phyloP scores from a whole-genome alignment of 2,329 filamentous ascomycete species.

The Fusarium temperatum region DNA sequence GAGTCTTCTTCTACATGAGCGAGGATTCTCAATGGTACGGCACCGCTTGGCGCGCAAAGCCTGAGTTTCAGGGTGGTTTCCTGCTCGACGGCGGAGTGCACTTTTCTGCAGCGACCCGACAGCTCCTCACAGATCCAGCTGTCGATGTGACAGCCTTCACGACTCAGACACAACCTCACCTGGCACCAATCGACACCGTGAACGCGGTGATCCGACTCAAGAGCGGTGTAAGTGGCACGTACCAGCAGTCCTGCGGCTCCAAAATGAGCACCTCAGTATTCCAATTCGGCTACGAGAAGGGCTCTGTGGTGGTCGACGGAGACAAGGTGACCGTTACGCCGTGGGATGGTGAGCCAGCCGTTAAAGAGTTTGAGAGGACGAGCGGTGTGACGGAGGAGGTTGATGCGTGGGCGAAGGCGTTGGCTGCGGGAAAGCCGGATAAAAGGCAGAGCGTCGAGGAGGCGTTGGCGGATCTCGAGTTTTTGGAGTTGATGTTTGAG shows the following conservation, averaged over 20 bases:
- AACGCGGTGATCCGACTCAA: constrained; percentile 65
- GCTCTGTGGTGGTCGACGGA: constrained; percentile 60
- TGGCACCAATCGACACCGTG: constrained; percentile 74
- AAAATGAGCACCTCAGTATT: constrained; percentile 63
- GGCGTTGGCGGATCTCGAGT: constrained; percentile 68
- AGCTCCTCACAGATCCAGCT: constrained; percentile 61
- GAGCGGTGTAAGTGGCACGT: constrained; percentile 64
- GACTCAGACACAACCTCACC: constrained; percentile 60
- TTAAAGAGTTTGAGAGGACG: constrained; percentile 58
- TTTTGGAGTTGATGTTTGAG: constrained; percentile 62
- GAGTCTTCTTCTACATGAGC: constrained; percentile 49
- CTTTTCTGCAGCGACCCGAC: constrained; percentile 69
- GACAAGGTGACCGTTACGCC: constrained; percentile 54
- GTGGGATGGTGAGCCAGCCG: constrained; percentile 45
- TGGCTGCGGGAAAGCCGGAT: constrained; percentile 59
- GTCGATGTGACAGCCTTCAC: constrained; percentile 64
- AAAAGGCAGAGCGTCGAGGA: constrained; percentile 64
- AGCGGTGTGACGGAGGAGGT: constrained; percentile 68
- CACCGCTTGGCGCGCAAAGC: constrained; percentile 72
- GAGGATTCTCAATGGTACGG: constrained; percentile 57
- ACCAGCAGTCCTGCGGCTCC: constrained; percentile 67
- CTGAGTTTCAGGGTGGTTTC: constrained; percentile 79
- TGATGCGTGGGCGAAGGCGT: constrained; percentile 65
- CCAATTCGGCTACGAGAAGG: constrained; percentile 65
- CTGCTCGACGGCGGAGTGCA: constrained; percentile 81